Base-by-base conservation (phyloP, 495 filamentous ascomycete species). In the Penicillium angulare region DNA sequence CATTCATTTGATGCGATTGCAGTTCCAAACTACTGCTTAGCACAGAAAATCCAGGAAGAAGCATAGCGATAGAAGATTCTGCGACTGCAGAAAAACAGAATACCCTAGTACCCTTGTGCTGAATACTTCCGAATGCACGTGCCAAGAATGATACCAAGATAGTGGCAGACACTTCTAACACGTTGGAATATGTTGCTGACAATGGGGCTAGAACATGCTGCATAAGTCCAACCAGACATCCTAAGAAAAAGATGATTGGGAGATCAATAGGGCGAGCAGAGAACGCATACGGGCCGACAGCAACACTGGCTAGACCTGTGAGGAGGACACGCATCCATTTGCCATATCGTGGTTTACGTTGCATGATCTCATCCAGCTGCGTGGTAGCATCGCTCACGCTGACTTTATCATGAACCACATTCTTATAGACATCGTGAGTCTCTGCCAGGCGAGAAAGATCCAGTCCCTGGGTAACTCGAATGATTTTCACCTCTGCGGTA, bases 81-180 rank as follows among this genome's bases (percentile, higher is more conserved):
- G 90, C 87, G 20, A 97, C 72, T 0, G 90, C 84, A 1, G 90
- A 86, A 67, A 95, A 97, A 71, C 92, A 96, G 61, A 97, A 96
- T 6, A 73, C 53, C 1, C 78, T 77, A n/a, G 72, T 45, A 16
- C 61, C 64, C 20, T 68, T 57, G 12, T 65, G 55, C 2, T 55
- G 48, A 43, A 96, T 87, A 33, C 87, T 90, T 10, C 90, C 92
- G 55, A 96, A 87, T 2, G 83, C 89, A 40, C 92, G 82, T 2
- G 90, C 82, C 2, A 96, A 68, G 63, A 95, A 95, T 7, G 87
- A 92, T 0, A 88, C 92, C 33, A 92, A 64, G 6, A 96, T 81
- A 0, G 89, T 84, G 3, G 88, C 89, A 16, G 80, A 81, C 29
- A 96, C 88, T 66, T 96, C 92, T 54, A 96, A 93, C 2, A 96